Conservation (phyloP, 805 yeast species). For the Nakazawaea sp. region DNA sequence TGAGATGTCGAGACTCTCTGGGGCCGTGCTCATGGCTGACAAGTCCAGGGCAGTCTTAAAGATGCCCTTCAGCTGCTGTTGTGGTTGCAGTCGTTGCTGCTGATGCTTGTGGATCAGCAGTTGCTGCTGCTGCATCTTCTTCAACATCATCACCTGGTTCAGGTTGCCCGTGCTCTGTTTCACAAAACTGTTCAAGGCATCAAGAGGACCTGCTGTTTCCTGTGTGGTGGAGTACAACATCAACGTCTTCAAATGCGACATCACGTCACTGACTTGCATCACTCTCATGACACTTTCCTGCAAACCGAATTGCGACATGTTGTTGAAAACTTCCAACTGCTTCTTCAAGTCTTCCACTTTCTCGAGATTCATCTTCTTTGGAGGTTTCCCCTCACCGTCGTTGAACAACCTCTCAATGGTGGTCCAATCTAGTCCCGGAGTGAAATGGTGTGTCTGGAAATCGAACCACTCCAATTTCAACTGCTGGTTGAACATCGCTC, state of each 20-base stretch:
- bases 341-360: conserved; percentile 13
- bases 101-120: conserved; percentile 18
- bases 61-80: conserved; percentile 12
- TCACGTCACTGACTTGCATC: conserved; percentile 70
- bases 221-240: conserved; percentile 28
- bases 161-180: conserved; percentile 9
- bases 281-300: conserved; percentile 61
- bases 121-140: conserved; percentile 22
- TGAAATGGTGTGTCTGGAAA: conserved; percentile 39
- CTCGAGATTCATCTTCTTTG: conserved; percentile 11
- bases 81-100: conserved; percentile 18
- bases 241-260: conserved; percentile 63
- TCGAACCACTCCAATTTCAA: conserved; percentile 71
- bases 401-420: conserved; percentile 34
- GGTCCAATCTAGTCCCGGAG: conserved; percentile 39
- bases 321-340: conserved; percentile 36
- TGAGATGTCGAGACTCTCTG: neutral
- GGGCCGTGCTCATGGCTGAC: conserved; percentile 10
- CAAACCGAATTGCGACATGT: conserved; percentile 52
- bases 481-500: conserved; percentile 54
- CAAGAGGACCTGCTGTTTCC: conserved; percentile 35
- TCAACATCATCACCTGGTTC: conserved; percentile 15
- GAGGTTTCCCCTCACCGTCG: conserved; percentile 22
- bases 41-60: conserved; percentile 1
- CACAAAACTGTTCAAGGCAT: conserved; percentile 34